Base-by-base conservation (phyloP, 495 filamentous ascomycete species). In the Penicillium parvum region DNA sequence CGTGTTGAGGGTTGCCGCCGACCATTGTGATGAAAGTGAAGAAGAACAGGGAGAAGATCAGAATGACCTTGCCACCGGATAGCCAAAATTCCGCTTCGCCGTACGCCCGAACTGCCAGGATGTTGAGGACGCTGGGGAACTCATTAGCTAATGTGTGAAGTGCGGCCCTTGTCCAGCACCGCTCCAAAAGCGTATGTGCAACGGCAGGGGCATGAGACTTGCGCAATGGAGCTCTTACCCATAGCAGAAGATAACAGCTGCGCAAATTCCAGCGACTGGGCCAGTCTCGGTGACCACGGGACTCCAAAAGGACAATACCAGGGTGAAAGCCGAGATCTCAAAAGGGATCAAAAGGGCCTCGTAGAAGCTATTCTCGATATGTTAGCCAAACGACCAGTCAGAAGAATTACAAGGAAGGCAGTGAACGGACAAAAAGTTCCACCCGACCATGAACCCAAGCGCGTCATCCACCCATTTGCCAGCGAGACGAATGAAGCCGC, bases 81-180 rank as follows among this genome's bases (percentile, higher is more conserved):
- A 88, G 72, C 81, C 82, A 85, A 53, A 86, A 79, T 53, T 83
- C 75, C 22, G 78, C 73, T 60, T 81, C 84, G 42, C 83, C 86
- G 43, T 86, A 90, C 57, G 72, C 84, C 32, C 79, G 42, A 61
- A 43, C 87, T 72, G 20, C 79, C 75, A 45, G 74, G 57, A 41
- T 22, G 29, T 60, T 57, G 1, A 59, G 38, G n/a, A 15, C n/a
- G 2, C 56, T 59, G 21, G 26, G 20, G 3, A 4, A 11, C 9
- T 12, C 11, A 12, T 29, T 12, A 29, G 27, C n/a, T n/a, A n/a
- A n/a, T n/a, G n/a, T n/a, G n/a, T n/a, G n/a, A n/a, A n/a, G n/a
- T n/a, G n/a, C n/a, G n/a, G n/a, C n/a, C n/a, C n/a, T n/a, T n/a
- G n/a, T n/a, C n/a, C n/a, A n/a, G n/a, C n/a, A n/a, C n/a, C n/a